Base-by-base conservation (phyloP, 805 yeast genomes). In the Suhomyces pyralidae region DNA sequence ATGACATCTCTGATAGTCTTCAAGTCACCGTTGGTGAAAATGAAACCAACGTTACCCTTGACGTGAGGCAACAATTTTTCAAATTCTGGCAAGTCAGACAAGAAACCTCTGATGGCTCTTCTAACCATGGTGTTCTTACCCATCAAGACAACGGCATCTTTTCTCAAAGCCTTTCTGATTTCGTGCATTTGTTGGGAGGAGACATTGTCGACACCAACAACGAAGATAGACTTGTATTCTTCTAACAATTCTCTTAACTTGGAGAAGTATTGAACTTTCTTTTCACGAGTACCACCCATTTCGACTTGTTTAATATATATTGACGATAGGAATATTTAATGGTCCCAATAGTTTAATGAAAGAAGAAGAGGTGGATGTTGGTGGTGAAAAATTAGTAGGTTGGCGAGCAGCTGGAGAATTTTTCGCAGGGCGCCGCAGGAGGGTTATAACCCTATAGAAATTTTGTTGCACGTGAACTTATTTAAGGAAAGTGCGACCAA, bases 91-190 rank as follows among this genome's bases (percentile, higher is more conserved):
- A 90, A 83, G 76, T 93, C 98, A 70, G 86, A 51, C 66, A 92
- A 74, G 86, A 90, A 90, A 70, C 91, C 94, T 83, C 99, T 91
- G 84, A 94, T 82, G 75, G 99, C 99, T 83, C 98, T 91, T 84
- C 99, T 90, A 66, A 94, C 97, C 98, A 94, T 93, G 85, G 99
- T 94, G 97, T 94, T 94, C 89, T 94, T 94, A 84, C 99, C 99
- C 99, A 94, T 94, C 73, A 94, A 82, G 66, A 94, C 92, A 66
- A 89, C 94, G 72, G 94, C 99, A 58, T 85, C 88, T 66, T 90
- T 89, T 83, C 99, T 91, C 73, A 94, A 86, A 63, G 90, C 80
- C 85, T 88, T 91, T 88, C 99, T 91, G 83, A 91, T 85, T 85
- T 94, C 96, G 83, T 94, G 99, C 97, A 94, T 92, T 83, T 94